Percentiles rank a stretch among this genome's conserved stretches.
These are phyloP conservation scores for Colletotrichum sp. DNA, from an alignment of 2,329 filamentous ascomycete species.

Conservation along the genomic window DNA sequence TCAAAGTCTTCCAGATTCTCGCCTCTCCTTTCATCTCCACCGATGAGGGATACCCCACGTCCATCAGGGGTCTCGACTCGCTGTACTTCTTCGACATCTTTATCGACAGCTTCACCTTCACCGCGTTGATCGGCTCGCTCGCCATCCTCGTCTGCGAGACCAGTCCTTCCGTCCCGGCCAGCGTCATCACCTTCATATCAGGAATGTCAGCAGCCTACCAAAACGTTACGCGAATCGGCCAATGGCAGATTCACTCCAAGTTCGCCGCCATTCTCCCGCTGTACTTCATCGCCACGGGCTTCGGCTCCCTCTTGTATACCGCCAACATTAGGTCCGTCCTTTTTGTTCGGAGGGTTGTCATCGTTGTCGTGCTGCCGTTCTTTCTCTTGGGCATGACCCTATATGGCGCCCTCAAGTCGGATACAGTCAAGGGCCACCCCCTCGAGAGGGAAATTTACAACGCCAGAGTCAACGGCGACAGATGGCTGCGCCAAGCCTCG, in stretches of 20 bases:
- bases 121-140: constrained; percentile 47
- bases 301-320: constrained; percentile 47
- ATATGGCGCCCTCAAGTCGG: constrained; percentile 34
- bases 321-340: constrained; percentile 48
- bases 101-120: constrained; percentile 51
- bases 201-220: constrained; percentile 41
- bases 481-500: constrained; percentile 53
- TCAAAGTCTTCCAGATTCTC: constrained; percentile 40
- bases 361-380: constrained; percentile 41
- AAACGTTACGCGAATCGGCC: constrained; percentile 43
- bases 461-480: constrained; percentile 49
- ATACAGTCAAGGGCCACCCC: constrained; percentile 44
- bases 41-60: constrained; percentile 22
- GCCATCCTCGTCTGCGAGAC: constrained; percentile 53
- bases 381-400: constrained; percentile 40
- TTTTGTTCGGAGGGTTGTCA: constrained; percentile 45
- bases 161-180: constrained; percentile 46
- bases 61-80: constrained; percentile 41
- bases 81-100: constrained; percentile 55
- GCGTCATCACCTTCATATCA: constrained; percentile 47
- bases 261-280: constrained; percentile 41
- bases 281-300: constrained; percentile 43
- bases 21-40: constrained; percentile 31
- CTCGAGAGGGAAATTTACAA: constrained; percentile 55
- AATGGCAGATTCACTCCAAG: constrained; percentile 49